Conservation (phyloP, 78 protist species). For the Tieghemostelium lacteum region DNA sequence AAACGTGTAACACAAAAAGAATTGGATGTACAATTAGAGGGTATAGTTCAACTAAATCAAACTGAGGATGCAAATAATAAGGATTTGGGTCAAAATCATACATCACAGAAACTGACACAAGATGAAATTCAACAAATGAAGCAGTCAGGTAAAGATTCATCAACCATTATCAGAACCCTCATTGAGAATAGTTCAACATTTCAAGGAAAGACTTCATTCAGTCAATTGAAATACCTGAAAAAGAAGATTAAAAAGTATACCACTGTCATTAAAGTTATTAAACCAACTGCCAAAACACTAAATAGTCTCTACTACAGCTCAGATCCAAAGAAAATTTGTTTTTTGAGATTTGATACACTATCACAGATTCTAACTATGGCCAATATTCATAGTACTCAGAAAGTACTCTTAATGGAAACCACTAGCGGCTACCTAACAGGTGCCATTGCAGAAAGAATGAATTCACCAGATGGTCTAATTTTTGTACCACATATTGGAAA, state of each 20-base stretch:
- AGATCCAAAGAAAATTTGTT: slow-evolving; percentile 74
- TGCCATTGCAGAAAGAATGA: slow-evolving; percentile 77
- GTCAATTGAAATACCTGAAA: slow-evolving; percentile 66
- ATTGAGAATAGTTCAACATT: slow-evolving; percentile 70
- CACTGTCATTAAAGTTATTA: slow-evolving; percentile 41
- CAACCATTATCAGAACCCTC: slow-evolving; percentile 47
- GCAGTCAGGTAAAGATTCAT: slow-evolving; percentile 34
- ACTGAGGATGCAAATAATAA: slow-evolving; percentile 62
- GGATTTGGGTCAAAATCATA: slow-evolving; percentile 28
- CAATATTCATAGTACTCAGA: slow-evolving; percentile 33
- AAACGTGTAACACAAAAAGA: slow-evolving; percentile 49
- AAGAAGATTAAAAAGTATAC: slow-evolving; percentile 63
- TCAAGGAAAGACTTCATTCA: slow-evolving; percentile 57
- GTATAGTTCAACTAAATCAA: slow-evolving; percentile 12
- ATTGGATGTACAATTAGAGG: slow-evolving; percentile 25
- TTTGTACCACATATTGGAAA: slow-evolving; percentile 47
- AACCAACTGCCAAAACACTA: slow-evolving; percentile 51
- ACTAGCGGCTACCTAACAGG: slow-evolving; percentile 66
- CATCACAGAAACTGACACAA: slow-evolving; percentile 72
- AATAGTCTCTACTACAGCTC: slow-evolving; percentile 33
- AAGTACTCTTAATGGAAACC: slow-evolving; percentile 55
- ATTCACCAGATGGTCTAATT: slow-evolving; percentile 46
- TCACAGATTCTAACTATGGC: slow-evolving; percentile 65
- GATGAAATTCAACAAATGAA: slow-evolving; percentile 60
- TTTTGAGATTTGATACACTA: slow-evolving; percentile 75